Evolutionary conservation across 1,284 basidiomycete genomes (phyloP), one percentile per base, ranked within the genome.

Genomic region (Sphagnurus paluster): DNA sequence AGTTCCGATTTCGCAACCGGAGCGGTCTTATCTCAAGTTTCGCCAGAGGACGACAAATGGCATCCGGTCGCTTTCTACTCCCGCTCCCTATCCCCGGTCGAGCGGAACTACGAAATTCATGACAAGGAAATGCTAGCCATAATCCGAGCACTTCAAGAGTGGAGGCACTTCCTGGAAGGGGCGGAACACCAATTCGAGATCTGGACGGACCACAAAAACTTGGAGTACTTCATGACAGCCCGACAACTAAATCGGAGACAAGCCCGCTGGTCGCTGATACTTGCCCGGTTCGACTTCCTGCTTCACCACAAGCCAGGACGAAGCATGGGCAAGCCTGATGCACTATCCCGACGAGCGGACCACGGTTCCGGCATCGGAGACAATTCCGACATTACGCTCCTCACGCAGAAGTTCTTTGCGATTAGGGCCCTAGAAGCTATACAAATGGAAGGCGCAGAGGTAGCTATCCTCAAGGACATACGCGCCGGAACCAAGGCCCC

Each of bases 81-180:
- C 9, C 26, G 29, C n/a, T 28, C 25, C 16, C n/a, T 39, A 26
- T 35, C 35, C 1, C 40, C 61, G 0, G 52, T 68, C 0, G 66
- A 77, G 48, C 43, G 60, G 5, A 77, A 76, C 50, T 76, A 74
- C 53, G 58, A 63, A 13, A 62, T 65, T 17, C 62, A 71, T 45
- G 63, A 74, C 55, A 69, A 73, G 50, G 71, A 75, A 52, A 45
- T 74, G 1, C 53, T 68, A 1, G 60, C 65, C 1, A 39, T 39
- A 6, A 39, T 39, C 16, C 38, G 5, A 10, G 16, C 24, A 1
- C 25, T 39, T 17, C 19, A 37, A 20, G 55, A 33, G 30, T 33
- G 30, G 30, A n/a, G 13, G 2, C 30, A 33, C 13, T 33, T 33
- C 8, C 14, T 37, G 19, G 35, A 37, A 14, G 35, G 35, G 6